phyloP scores from a whole-genome alignment of 2,329 filamentous ascomycete species.

The Sphaerostilbella broomeana region DNA sequence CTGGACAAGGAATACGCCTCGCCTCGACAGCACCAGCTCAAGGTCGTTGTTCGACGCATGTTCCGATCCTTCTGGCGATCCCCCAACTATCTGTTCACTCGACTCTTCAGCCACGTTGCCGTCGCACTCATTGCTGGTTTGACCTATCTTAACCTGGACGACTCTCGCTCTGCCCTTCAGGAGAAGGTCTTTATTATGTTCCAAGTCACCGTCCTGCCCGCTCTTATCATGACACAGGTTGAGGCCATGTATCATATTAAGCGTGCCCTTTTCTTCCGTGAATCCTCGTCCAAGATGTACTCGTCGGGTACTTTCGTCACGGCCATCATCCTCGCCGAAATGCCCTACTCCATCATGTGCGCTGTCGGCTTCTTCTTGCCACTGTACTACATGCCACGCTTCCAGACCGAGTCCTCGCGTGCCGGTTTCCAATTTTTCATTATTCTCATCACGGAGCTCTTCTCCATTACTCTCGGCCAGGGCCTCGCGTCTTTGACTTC shows the following conservation, averaged over 20 bases:
- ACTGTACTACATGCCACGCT: constrained; percentile 77
- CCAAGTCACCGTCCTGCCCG: constrained; percentile 78
- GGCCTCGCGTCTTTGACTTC: constrained; percentile 71
- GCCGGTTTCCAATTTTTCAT: constrained; percentile 87
- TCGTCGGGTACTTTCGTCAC: constrained; percentile 69
- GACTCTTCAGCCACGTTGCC: constrained; percentile 75
- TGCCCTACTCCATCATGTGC: constrained; percentile 78
- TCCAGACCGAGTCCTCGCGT: constrained; percentile 54
- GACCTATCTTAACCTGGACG: constrained; percentile 69
- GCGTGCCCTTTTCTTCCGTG: constrained; percentile 77
- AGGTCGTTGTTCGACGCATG: constrained; percentile 64
- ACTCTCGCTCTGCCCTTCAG: constrained; percentile 70
- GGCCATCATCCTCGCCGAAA: constrained; percentile 73
- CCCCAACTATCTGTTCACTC: constrained; percentile 83
- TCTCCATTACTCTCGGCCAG: constrained; percentile 75
- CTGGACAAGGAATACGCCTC: constrained; percentile 75
- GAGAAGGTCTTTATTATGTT: constrained; percentile 87
- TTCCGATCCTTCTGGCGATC: constrained; percentile 78
- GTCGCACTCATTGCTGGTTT: constrained; percentile 75
- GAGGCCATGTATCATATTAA: constrained; percentile 74
- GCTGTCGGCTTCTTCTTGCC: constrained; percentile 75
- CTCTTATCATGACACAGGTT: constrained; percentile 75
- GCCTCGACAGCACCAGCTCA: constrained; percentile 71
- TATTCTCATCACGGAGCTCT: constrained; percentile 74
- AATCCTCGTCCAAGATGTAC: constrained; percentile 82